Base-by-base conservation (phyloP, 768 basidiomycete species). In the Hydnomerulius pinastri region DNA sequence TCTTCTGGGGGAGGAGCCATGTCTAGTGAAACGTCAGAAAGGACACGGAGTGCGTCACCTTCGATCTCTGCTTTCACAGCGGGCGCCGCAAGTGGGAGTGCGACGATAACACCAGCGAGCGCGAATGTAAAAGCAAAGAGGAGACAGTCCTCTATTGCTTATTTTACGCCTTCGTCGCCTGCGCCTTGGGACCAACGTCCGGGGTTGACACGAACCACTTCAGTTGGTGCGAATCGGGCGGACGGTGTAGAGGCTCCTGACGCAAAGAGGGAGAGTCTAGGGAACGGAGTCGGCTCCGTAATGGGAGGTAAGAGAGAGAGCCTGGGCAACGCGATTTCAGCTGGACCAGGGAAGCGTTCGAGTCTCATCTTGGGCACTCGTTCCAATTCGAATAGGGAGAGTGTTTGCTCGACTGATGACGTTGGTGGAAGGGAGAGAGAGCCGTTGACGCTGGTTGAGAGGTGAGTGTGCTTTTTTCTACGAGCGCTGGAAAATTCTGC, bases 391-490 rank as follows among this genome's bases (percentile, higher is more conserved):
- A 41, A 55, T 6, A 54, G 51, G 7, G 57, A 67, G 30, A 57
- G 65, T 48, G 9, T 55, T n/a, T 46, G 46, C 32, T 61, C 53
- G 4, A 5, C 6, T 25, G 62, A 62, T 23, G 54, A 25, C 2
- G 7, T 43, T 0, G 42, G 25, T 8, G 6, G 20, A 7, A 61
- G 41, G 39, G 62, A 66, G 27, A 61, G 62, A 18, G 71, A 71
- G n/a, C 83, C 82, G 13, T 59, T 80, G 46, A 92, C 89, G 0
- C 65, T 90, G 47, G 78, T 80, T 42, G 90, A 91, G 70, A 86
- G 82, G 87, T 90, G 62, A 51, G 82, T 76, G 4, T 27, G 7
- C 18, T 27, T 18, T 11, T 41, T 20, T 32, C 9, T 17, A n/a
- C n/a, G n/a, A n/a, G n/a, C n/a, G n/a, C n/a, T n/a, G n/a, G n/a